phyloP scores from a whole-genome alignment of 139 green algal species.

The Parachlorella kessleri region DNA sequence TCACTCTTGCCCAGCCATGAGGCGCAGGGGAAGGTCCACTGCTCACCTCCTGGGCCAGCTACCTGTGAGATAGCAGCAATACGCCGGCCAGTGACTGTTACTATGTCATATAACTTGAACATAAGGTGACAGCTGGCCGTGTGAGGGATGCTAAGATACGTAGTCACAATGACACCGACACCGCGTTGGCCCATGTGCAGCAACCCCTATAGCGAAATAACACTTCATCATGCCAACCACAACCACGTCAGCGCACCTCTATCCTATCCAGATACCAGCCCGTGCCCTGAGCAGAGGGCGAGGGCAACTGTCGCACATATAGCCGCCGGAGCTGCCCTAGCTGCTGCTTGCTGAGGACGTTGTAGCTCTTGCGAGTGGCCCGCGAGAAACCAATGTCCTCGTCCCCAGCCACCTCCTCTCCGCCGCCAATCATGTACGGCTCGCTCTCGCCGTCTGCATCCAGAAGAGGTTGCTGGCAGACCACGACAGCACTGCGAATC shows the following conservation, averaged over 20 bases:
- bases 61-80: no score
- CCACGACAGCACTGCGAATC: no score
- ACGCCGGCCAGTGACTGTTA: no score
- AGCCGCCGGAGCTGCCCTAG: slow-evolving; percentile 50
- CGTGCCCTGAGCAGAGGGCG: background rate
- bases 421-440: slow-evolving; percentile 41
- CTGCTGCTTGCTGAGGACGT: slow-evolving; percentile 32
- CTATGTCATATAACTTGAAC: no score
- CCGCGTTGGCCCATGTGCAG: no score
- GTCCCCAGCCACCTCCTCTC: background rate
- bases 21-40: slow-evolving; percentile 78
- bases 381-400: slow-evolving; percentile 51
- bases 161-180: no score
- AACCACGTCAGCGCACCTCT: no score
- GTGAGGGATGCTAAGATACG: no score
- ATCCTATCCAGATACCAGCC: slow-evolving; percentile 34
- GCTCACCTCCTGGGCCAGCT: slow-evolving; percentile 42
- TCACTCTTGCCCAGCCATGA: slow-evolving; percentile 84
- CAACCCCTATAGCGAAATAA: no score
- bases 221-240: no score
- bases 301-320: background rate
- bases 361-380: slow-evolving; percentile 54
- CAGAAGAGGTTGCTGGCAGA: no score
- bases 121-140: no score
- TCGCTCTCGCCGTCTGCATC: slow-evolving; percentile 36